Evolutionary conservation across 768 basidiomycete species (phyloP).

Genomic region (Lactifluus echinatus): DNA sequence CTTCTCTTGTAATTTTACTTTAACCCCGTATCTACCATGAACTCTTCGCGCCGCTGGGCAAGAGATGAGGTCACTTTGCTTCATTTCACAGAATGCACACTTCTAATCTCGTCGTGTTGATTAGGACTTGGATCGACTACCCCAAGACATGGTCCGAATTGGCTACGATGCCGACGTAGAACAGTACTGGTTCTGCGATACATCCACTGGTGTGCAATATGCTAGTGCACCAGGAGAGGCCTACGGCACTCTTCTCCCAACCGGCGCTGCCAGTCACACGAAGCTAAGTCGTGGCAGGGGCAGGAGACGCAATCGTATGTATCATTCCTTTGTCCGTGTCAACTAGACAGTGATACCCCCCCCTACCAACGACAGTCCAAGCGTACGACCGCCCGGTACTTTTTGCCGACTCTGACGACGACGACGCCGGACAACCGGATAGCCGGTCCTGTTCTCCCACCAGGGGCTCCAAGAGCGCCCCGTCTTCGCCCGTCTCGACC

Average conservation of each 20-base stretch:
- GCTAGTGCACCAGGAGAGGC: constrained; percentile 9
- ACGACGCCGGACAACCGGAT: background rate
- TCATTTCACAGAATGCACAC: background rate
- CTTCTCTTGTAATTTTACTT: background rate
- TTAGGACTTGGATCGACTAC: constrained; percentile 13
- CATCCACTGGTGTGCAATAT: background rate
- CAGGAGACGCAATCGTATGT: constrained; percentile 7
- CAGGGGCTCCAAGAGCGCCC: background rate
- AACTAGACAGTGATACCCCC: background rate
- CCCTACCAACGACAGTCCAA: background rate
- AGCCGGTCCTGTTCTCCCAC: background rate
- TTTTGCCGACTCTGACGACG: constrained; percentile 8
- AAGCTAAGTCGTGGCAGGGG: background rate
- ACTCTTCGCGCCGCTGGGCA: background rate
- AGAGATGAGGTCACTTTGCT: background rate
- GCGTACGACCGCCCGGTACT: constrained; percentile 13
- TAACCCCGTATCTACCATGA: background rate
- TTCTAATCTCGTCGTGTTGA: background rate
- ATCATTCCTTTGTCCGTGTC: background rate
- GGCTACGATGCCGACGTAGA: constrained; percentile 13
- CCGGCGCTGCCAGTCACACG: background rate
- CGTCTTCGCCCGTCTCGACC: background rate
- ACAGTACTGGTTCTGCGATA: constrained; percentile 17
- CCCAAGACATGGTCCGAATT: constrained; percentile 10
- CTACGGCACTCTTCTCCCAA: constrained; percentile 15